Percentiles rank a stretch among this genome's conserved stretches.
These are phyloP conservation scores for Delphinella strobiligena DNA, from an alignment of 2,329 filamentous ascomycete genomes.

Conservation along the genomic window DNA sequence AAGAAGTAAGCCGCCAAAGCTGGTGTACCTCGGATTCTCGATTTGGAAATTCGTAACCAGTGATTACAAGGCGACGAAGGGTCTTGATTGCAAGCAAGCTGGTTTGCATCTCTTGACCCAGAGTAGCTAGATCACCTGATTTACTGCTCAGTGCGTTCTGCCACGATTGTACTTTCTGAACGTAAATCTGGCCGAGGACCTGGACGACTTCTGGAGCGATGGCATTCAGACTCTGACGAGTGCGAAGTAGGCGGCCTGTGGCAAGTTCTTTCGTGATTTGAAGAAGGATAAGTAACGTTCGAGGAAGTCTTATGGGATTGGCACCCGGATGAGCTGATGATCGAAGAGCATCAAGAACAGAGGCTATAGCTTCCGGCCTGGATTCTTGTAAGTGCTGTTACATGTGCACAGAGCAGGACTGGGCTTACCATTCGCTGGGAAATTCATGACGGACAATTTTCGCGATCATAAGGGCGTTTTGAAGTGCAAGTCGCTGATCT, in stretches of 20 bases:
- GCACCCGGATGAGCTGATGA: slow-evolving; percentile 37
- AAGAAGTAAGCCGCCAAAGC: slow-evolving; percentile 69
- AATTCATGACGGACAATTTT: slow-evolving; percentile 87
- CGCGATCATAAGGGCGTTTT: slow-evolving; percentile 77
- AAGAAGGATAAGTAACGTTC: slow-evolving; percentile 64
- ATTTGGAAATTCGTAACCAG: slow-evolving; percentile 76
- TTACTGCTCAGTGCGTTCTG: slow-evolving; percentile 12
- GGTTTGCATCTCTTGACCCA: slow-evolving; percentile 56
- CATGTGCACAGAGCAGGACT: slow-evolving; percentile 2
- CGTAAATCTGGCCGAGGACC: slow-evolving; percentile 66
- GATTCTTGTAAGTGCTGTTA: background rate
- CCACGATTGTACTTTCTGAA: slow-evolving; percentile 61
- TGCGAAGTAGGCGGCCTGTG: slow-evolving; percentile 63
- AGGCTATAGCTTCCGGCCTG: slow-evolving; percentile 35
- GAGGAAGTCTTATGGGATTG: slow-evolving; percentile 49
- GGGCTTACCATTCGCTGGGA: slow-evolving; percentile 63
- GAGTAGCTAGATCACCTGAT: slow-evolving; percentile 41
- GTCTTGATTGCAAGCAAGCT: slow-evolving; percentile 70
- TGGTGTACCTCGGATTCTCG: slow-evolving; percentile 62
- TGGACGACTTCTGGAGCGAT: slow-evolving; percentile 76
- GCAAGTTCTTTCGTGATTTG: slow-evolving; percentile 85
- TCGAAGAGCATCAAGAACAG: slow-evolving; percentile 52
- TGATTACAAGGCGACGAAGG: slow-evolving; percentile 63
- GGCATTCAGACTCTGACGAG: slow-evolving; percentile 63
- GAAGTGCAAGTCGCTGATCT: slow-evolving; percentile 63